These are phyloP conservation scores for Dactylellina sp. DNA, from an alignment of 2,329 filamentous ascomycete genomes.

Conservation along the genomic window DNA sequence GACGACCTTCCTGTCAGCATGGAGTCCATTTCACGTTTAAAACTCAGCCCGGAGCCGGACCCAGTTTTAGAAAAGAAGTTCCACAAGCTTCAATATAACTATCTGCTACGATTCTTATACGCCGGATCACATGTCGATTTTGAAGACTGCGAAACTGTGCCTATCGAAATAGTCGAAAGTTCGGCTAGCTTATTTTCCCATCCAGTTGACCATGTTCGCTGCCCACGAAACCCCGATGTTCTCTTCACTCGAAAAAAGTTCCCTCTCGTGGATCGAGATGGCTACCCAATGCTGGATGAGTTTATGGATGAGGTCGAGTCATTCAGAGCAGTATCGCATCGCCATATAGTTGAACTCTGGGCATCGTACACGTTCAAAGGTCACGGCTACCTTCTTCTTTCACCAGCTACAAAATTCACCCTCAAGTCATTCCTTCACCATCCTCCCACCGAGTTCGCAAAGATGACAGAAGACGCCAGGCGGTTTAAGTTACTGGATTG, in stretches of 20 bases:
- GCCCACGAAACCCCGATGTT: conserved; percentile 72
- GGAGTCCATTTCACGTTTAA: conserved; percentile 74
- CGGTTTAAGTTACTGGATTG: conserved; percentile 75
- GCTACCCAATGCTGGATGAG: conserved; percentile 67
- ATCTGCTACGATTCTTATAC: conserved; percentile 74
- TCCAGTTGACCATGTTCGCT: conserved; percentile 72
- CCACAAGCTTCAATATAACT: conserved; percentile 77
- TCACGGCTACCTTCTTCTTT: conserved; percentile 74
- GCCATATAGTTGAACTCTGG: conserved; percentile 78
- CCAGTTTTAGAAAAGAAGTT: conserved; percentile 76
- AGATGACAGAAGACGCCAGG: conserved; percentile 71
- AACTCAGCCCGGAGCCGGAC: conserved; percentile 71
- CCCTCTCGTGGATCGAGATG: conserved; percentile 65
- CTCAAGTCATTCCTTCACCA: conserved; percentile 76
- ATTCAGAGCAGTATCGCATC: conserved; percentile 72
- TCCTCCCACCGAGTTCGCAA: conserved; percentile 73
- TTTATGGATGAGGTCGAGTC: conserved; percentile 73
- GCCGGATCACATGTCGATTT: conserved; percentile 74
- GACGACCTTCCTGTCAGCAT: conserved; percentile 77
- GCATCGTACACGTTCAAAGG: conserved; percentile 76
- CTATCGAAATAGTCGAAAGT: conserved; percentile 71
- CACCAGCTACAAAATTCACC: conserved; percentile 74
- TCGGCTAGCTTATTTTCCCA: conserved; percentile 65
- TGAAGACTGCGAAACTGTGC: conserved; percentile 75
- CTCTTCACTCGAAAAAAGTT: conserved; percentile 72